phyloP scores from a whole-genome alignment of 768 basidiomycete genomes.

The Dacryopinax spathularia region DNA sequence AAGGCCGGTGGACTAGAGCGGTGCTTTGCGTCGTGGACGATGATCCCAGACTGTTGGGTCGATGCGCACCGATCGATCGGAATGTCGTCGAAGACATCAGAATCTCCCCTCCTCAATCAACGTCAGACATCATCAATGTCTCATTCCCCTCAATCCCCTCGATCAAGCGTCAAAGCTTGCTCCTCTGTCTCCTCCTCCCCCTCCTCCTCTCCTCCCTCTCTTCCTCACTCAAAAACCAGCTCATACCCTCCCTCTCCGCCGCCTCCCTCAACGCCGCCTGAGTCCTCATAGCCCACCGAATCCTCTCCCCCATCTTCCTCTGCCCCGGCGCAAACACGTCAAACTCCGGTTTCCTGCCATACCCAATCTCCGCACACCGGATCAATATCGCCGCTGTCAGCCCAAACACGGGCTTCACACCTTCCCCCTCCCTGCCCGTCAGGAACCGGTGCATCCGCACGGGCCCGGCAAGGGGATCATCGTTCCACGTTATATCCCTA shows the following conservation, averaged over 20 bases:
- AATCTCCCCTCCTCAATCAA: not conserved
- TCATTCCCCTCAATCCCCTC: not conserved
- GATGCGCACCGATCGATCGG: not conserved
- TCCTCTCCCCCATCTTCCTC: constrained; percentile 28
- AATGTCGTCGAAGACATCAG: not conserved
- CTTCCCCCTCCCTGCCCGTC: constrained; percentile 71
- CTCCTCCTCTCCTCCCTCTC: not conserved
- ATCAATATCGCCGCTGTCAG: constrained; percentile 57
- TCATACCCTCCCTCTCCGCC: constrained; percentile 9
- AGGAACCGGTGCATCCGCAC: constrained; percentile 64
- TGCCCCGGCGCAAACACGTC: constrained; percentile 33
- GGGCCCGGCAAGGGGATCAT: constrained; percentile 24
- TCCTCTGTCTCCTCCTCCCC: not conserved
- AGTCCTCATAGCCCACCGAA: constrained; percentile 29
- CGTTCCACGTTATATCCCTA: constrained; percentile 37
- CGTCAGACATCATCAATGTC: too few species aligned
- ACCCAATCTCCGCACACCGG: constrained; percentile 36
- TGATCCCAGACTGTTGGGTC: not conserved
- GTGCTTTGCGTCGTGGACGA: not conserved
- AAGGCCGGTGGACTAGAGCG: not conserved
- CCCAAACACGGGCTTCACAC: constrained; percentile 79
- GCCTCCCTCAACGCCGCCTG: constrained; percentile 12
- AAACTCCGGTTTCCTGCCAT: constrained; percentile 34
- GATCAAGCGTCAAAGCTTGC: not conserved
- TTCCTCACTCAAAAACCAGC: constrained; percentile 2